phyloP scores from a whole-genome alignment of 2,329 filamentous ascomycete species.

The Talaromyces funiculosus region DNA sequence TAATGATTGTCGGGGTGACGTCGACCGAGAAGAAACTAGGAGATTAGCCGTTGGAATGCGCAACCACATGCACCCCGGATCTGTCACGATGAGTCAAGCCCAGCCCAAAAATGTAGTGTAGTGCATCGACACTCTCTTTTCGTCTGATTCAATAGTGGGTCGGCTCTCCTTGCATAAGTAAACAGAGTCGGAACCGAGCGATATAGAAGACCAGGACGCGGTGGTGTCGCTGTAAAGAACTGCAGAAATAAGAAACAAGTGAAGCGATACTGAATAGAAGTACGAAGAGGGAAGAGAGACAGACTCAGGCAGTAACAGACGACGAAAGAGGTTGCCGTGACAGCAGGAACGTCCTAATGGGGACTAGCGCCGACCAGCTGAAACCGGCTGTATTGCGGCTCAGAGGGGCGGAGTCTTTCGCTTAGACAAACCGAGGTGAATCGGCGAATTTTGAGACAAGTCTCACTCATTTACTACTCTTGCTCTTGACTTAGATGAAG shows the following conservation, averaged over 20 bases:
- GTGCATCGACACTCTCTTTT: not conserved
- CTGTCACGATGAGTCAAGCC: not conserved
- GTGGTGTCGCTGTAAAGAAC: not conserved
- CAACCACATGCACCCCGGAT: not conserved
- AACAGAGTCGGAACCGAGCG: not conserved
- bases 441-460: not conserved
- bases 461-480: not conserved
- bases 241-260: not conserved
- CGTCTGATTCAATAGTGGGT: not conserved
- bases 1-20: not conserved
- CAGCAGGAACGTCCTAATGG: not conserved
- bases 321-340: constrained; percentile 6
- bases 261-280: not conserved
- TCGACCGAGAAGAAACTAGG: not conserved
- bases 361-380: constrained; percentile 4
- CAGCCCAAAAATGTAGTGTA: constrained; percentile 4
- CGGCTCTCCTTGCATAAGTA: not conserved
- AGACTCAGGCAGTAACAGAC: not conserved
- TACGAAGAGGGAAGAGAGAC: not conserved
- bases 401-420: constrained; percentile 2
- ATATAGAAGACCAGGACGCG: not conserved
- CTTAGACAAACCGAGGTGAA: not conserved
- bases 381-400: not conserved
- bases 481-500: too few species aligned
- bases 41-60: constrained; percentile 3